Base-by-base conservation (phyloP, 2,329 filamentous ascomycete species). In the Herpotrichia juniperi region DNA sequence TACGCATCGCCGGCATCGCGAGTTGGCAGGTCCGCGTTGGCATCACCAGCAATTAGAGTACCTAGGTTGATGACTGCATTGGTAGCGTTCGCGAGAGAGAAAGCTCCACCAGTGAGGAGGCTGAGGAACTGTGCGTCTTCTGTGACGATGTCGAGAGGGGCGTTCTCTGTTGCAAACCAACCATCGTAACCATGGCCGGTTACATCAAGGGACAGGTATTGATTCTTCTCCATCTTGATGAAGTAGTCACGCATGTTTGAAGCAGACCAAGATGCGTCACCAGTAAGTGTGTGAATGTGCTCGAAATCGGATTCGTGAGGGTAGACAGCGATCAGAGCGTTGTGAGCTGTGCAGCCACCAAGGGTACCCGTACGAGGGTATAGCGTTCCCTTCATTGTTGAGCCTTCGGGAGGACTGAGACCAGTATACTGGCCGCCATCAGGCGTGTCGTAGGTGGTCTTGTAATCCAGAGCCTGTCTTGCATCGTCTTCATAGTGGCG, bases 171-270 rank as follows among this genome's bases (percentile, higher is more conserved):
- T 22, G 71, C 67, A 16, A 86, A 74, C 84, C 83, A 87, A 19
- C 84, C 85, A 25, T 78, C 62, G 56, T 78, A 82, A 11, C 85
- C 85, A 59, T 87, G 85, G 4, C 83, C 83, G 19, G 34, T 37
- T 47, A 60, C 52, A 32, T 50, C 73, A 50, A 54, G 74, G 50
- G 62, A 74, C 1, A 84, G 71, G 66, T 87, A 84, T 8, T 74
- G 62, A 73, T 81, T 81, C 48, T 78, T 74, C 68, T 87, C 84
- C 44, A 87, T 61, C 54, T 75, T 76, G 46, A 73, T 81, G 46
- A 83, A 85, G 73, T 86, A 84, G 53, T 79, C 74, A 60, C 83
- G 77, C 84, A 88, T 87, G 61, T 83, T 85, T 1, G 72, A 69
- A 0, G 84, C 73, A 0, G 74, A 71, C 85, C 86, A 88, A 0